Conservation (phyloP, 1,139 yeast species). For the Geotrichum europaeum region DNA sequence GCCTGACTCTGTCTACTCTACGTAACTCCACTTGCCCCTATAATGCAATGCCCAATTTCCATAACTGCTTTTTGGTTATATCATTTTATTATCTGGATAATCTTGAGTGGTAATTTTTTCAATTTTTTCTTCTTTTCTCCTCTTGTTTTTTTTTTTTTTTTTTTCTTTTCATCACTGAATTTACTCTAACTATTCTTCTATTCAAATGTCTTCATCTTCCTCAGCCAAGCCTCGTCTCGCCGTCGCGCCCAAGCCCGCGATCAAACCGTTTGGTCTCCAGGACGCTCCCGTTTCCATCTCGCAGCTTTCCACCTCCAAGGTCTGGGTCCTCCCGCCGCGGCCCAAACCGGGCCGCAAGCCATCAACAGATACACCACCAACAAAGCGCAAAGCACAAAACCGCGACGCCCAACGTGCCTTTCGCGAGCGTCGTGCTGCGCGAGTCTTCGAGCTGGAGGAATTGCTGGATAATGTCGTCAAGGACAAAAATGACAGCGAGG, state of each 20-base stretch:
- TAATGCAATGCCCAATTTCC: background rate
- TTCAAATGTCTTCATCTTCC: background rate
- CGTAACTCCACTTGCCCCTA: background rate
- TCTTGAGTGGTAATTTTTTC: constrained; percentile 5
- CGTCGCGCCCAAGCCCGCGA: constrained; percentile 2
- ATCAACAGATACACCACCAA: constrained; percentile 48
- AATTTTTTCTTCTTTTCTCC: background rate
- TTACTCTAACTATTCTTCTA: background rate
- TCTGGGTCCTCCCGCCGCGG: constrained; percentile 87
- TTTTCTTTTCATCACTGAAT: background rate
- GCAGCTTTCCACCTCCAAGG: constrained; percentile 54
- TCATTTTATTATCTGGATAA: background rate
- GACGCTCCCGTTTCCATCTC: constrained; percentile 7
- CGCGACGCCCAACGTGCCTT: constrained; percentile 91
- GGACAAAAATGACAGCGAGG: constrained; percentile 37
- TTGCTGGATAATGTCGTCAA: constrained; percentile 57
- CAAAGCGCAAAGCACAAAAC: constrained; percentile 66
- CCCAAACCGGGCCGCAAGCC: constrained; percentile 92
- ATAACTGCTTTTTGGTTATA: background rate
- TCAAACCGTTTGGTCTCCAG: background rate
- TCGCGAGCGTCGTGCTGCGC: constrained; percentile 67
- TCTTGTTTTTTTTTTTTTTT: background rate
- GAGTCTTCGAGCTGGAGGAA: constrained; percentile 49
- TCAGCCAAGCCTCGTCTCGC: background rate
- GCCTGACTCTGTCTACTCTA: background rate